These are phyloP conservation scores for Chalciporus pseudorubinellus DNA, from an alignment of 768 basidiomycete species.

Conservation along the genomic window DNA sequence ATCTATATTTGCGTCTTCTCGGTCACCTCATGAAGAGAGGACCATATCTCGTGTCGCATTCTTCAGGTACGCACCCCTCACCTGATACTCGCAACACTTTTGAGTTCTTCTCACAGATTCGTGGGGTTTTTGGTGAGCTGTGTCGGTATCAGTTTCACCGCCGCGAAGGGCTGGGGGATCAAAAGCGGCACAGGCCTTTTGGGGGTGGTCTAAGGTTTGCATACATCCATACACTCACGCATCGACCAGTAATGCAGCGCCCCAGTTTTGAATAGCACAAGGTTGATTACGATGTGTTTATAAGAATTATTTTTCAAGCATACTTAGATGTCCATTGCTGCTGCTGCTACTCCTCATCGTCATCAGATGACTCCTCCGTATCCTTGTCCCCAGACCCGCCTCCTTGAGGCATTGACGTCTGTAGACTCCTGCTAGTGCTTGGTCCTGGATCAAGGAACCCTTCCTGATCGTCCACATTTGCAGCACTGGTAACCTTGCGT, in stretches of 20 bases:
- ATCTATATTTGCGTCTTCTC: slow-evolving; percentile 84
- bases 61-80: slow-evolving; percentile 56
- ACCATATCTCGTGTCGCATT: slow-evolving; percentile 83
- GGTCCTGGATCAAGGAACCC: slow-evolving; percentile 22
- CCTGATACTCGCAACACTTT: too few relatives aligned
- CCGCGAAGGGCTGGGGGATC: slow-evolving; percentile 67
- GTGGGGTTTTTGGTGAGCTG: slow-evolving; percentile 82
- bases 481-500: slow-evolving; percentile 54
- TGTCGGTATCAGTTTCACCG: slow-evolving; percentile 72
- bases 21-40: slow-evolving; percentile 77
- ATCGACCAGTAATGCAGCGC: not conserved
- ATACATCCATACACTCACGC: not conserved
- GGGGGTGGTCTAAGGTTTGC: slow-evolving; percentile 50
- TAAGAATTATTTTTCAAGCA: not conserved
- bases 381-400: slow-evolving; percentile 18
- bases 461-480: slow-evolving; percentile 44
- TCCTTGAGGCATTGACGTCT: slow-evolving; percentile 19
- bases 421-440: slow-evolving; percentile 23
- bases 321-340: not conserved
- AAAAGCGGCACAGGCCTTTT: slow-evolving; percentile 64
- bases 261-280: not conserved
- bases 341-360: slow-evolving; percentile 11
- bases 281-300: not conserved
- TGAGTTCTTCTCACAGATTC: slow-evolving; percentile 47
- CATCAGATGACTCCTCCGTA: slow-evolving; percentile 16